A percentile compares a stretch with the other conserved stretches of the same genome.
Conservation (phyloP, 768 basidiomycete genomes). For the Termitomyces sp. region DNA sequence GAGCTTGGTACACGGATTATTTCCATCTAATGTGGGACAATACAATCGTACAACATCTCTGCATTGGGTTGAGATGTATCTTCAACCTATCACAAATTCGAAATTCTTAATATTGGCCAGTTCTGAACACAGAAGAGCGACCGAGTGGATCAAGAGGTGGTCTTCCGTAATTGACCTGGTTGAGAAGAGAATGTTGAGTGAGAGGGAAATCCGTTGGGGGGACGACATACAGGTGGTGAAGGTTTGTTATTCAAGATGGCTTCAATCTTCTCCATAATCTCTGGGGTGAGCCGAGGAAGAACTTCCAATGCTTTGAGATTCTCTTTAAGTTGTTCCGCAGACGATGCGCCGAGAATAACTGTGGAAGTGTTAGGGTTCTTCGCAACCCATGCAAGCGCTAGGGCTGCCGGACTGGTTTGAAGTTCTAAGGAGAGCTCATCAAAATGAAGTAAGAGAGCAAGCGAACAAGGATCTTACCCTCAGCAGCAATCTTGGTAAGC, state of each 20-base stretch:
- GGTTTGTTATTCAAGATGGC: constrained; percentile 50
- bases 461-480: constrained; percentile 27
- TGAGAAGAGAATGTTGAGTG: background rate
- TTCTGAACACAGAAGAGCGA: background rate
- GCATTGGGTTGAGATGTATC: background rate
- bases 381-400: constrained; percentile 81
- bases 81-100: background rate
- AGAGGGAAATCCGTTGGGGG: background rate
- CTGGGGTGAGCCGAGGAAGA: constrained; percentile 60
- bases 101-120: background rate
- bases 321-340: constrained; percentile 49
- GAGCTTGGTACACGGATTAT: constrained; percentile 56
- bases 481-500: constrained; percentile 62
- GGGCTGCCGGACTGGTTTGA: constrained; percentile 48
- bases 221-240: constrained; percentile 26
- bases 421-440: constrained; percentile 23
- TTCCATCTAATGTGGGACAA: constrained; percentile 21
- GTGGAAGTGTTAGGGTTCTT: constrained; percentile 68
- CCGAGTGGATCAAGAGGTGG: constrained; percentile 6
- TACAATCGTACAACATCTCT: background rate
- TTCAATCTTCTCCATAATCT: constrained; percentile 59
- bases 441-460: background rate
- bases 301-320: constrained; percentile 43
- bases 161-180: constrained; percentile 6
- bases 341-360: constrained; percentile 67